A percentile compares a stretch with the other conserved stretches of the same genome.
Evolutionary conservation across 768 basidiomycete genomes (phyloP).

Genomic region (Tremella yokohamensis): DNA sequence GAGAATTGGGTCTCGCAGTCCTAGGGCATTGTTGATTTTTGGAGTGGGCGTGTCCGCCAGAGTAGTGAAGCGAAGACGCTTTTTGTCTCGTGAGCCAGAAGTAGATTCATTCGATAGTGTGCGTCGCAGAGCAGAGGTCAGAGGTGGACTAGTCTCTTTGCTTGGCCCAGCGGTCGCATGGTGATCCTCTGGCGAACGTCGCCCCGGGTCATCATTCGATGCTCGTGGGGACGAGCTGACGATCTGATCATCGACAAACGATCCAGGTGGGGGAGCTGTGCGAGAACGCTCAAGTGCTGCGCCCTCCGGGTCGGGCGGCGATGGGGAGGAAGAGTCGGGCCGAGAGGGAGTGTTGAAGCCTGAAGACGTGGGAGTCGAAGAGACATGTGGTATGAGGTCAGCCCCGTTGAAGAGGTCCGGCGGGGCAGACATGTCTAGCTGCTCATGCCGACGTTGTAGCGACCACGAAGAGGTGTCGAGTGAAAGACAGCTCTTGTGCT

Average conservation of each 20-base stretch:
- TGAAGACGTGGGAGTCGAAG: background rate
- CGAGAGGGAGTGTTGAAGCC: too few relatives aligned
- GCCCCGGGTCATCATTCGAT: too few relatives aligned
- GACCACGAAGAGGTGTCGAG: too few relatives aligned
- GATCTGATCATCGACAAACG: background rate
- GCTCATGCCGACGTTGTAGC: too few relatives aligned
- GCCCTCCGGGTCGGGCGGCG: background rate
- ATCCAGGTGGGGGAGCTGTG: constrained; percentile 18
- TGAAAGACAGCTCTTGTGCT: too few relatives aligned
- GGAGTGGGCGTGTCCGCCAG: background rate
- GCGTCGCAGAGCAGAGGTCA: constrained; percentile 22
- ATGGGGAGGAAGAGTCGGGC: background rate
- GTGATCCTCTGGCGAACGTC: too few relatives aligned
- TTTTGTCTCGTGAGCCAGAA: constrained; percentile 17
- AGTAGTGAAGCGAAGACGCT: constrained; percentile 22
- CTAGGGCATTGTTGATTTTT: background rate
- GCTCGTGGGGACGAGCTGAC: too few relatives aligned
- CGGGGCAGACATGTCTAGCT: background rate
- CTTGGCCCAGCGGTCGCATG: too few relatives aligned
- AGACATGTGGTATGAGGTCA: constrained; percentile 3
- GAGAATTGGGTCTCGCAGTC: constrained; percentile 5
- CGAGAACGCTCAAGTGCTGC: constrained; percentile 15
- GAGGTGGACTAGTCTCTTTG: background rate
- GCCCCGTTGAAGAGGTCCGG: background rate
- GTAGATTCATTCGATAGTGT: constrained; percentile 15